Evolutionary conservation across 208 protist species (phyloP), one percentile per base, ranked within the genome.

Genomic region (Novymonas esmeraldas): DNA sequence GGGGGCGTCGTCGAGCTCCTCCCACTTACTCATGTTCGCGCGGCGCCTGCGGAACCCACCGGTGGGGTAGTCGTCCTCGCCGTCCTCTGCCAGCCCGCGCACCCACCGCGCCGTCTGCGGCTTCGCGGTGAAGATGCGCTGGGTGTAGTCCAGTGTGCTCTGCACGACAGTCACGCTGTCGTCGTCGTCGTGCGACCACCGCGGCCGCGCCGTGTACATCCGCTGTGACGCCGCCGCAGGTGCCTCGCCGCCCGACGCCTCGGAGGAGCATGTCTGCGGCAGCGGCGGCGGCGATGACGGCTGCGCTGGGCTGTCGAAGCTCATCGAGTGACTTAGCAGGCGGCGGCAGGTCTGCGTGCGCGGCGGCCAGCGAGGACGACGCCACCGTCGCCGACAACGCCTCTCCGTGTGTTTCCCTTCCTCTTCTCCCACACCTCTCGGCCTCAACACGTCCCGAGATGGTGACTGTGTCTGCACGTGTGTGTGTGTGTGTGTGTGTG

Each of bases 31-130:
- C 38, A 60, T 62, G 36, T 58, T 69, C 6, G 22, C 55, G 52
- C 65, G 68, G 60, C 74, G 57, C 16, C 46, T 31, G 14, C 49
- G 52, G 28, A 63, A 61, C 16, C 50, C 69, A 44, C 24, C 34
- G 20, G 26, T 33, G 26, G 41, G 50, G 18, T 70, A 36, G 28
- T 77, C 52, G 1, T 75, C 66, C 31, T 78, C 72, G 39, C 82
- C 79, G 38, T 86, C 76, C 13, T 74, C 83, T 5, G 73, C 72
- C 33, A 96, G 67, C 2, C 91, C 91, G n/a, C 78, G 79, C 55
- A 96, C 91, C 85, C 86, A 93, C 16, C 59, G 71, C 16, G 88
- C 85, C 10, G 59, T 66, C 2, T 42, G 26, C 16, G 77, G 76
- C 38, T 96, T 96, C 10, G 46, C 51, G 4, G 45, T 58, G 28